Conservation (phyloP, 1,284 basidiomycete genomes). For the Cutaneotrichosporon sp. region DNA sequence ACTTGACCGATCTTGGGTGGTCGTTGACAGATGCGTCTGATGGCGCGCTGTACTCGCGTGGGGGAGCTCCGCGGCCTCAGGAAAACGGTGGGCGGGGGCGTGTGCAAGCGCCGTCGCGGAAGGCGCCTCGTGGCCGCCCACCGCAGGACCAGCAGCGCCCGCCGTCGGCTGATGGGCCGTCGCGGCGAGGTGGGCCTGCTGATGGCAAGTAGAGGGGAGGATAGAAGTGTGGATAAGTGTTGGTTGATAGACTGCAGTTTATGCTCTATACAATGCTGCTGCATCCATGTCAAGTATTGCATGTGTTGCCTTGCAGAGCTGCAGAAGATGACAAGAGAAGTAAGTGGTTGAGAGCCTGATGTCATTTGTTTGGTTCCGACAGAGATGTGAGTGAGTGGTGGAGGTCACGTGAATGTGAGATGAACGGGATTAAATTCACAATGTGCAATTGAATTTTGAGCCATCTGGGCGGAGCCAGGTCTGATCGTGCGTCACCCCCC, state of each 20-base stretch:
- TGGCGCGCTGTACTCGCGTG: constrained; percentile 26
- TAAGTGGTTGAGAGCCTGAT: too few relatives aligned
- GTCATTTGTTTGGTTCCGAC: neutral
- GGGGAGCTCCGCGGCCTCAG: neutral
- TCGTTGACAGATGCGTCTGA: constrained; percentile 42
- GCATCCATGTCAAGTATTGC: neutral
- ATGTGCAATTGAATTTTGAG: neutral
- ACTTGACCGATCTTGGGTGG: constrained; percentile 40
- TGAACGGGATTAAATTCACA: neutral
- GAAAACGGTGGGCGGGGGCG: neutral
- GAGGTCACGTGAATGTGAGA: neutral
- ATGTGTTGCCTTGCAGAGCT: neutral
- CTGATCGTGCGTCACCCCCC: neutral
- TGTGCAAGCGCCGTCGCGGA: neutral
- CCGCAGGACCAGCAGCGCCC: neutral
- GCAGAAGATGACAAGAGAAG: neutral
- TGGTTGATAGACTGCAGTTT: neutral
- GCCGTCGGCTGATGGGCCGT: neutral
- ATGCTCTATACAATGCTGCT: neutral
- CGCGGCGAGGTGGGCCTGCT: neutral
- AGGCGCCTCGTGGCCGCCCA: neutral
- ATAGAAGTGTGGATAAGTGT: neutral
- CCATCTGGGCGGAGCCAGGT: too few relatives aligned
- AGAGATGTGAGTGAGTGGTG: neutral
- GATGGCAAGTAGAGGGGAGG: neutral